Evolutionary conservation across 2,329 filamentous ascomycete genomes (phyloP).

Genomic region (Fusarium pininemorale): DNA sequence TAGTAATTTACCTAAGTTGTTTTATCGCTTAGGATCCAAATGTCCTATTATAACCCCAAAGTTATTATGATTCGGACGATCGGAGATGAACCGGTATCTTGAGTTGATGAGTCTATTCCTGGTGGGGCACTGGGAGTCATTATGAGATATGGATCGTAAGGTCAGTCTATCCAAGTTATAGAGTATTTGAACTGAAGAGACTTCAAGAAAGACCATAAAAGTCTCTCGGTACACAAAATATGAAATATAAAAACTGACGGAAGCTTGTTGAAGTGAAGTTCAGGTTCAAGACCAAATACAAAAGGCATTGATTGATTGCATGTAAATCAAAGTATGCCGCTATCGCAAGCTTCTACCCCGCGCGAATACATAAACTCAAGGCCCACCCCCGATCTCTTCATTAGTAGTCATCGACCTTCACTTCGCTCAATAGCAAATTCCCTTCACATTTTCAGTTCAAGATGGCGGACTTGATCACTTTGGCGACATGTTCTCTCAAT

Average conservation of each 20-base stretch:
- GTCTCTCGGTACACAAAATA: background rate
- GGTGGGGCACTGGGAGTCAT: constrained; percentile 9
- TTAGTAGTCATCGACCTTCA: background rate
- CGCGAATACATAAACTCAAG: constrained; percentile 19
- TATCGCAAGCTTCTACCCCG: constrained; percentile 29
- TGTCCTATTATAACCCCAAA: background rate
- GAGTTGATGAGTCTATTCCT: background rate
- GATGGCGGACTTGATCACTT: constrained; percentile 31
- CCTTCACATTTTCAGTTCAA: background rate
- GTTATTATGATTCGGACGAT: background rate
- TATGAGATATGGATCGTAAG: background rate
- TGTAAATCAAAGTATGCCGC: constrained; percentile 3
- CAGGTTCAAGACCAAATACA: background rate
- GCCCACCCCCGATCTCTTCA: constrained; percentile 9
- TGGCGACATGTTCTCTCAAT: constrained; percentile 50
- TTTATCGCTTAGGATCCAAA: background rate
- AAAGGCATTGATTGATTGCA: background rate
- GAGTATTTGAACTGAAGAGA: background rate
- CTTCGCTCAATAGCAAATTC: background rate
- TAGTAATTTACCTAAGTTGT: rapidly evolving
- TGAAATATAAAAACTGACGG: background rate
- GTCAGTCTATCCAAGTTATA: background rate
- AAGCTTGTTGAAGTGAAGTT: background rate
- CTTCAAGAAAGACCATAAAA: background rate
- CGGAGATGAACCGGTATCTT: background rate